phyloP scores from a whole-genome alignment of 257 asterid species.

The Fraxinus quadrangulata region DNA sequence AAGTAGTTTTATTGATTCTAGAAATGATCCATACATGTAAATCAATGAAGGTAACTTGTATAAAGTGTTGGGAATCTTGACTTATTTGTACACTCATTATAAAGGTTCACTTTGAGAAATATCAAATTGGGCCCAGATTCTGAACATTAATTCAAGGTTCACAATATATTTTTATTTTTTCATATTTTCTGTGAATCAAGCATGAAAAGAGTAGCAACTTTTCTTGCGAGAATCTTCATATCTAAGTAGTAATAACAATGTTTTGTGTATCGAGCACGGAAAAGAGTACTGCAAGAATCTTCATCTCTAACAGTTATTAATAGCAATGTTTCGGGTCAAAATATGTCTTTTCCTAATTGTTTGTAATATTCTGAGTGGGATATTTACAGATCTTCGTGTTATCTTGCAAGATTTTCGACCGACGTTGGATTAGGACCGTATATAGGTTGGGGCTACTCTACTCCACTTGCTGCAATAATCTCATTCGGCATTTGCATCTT shows the following conservation, averaged over 20 bases:
- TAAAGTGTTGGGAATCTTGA: neutral
- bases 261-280: neutral
- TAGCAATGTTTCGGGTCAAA: neutral
- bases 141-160: neutral
- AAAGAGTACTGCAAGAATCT: neutral
- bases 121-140: neutral
- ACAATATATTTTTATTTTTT: neutral
- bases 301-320: neutral
- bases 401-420: neutral
- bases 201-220: neutral
- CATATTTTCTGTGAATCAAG: neutral
- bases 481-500: neutral
- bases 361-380: neutral
- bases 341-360: neutral
- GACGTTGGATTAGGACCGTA: neutral
- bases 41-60: neutral
- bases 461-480: neutral
- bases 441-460: neutral
- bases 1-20: neutral
- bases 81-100: neutral
- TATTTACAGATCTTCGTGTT: neutral
- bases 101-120: neutral
- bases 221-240: neutral
- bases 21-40: neutral
- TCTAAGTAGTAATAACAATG: neutral